Conservation (phyloP, 129 eudicot genomes). For the Dittrichia graveolens region DNA sequence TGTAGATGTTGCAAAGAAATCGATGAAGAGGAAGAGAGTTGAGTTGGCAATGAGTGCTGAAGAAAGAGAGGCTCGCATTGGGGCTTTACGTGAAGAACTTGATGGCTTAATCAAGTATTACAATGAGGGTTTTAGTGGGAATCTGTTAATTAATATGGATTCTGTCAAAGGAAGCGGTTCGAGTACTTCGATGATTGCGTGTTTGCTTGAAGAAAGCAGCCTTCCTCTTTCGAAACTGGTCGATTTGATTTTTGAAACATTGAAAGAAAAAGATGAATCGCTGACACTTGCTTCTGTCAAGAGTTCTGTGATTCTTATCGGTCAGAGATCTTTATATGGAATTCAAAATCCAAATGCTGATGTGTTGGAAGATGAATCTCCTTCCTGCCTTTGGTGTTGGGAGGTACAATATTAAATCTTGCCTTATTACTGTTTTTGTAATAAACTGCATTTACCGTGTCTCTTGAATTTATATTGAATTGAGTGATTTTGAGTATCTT, state of each 20-base stretch:
- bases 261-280: conserved; percentile 46
- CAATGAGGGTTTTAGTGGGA: conserved; percentile 34
- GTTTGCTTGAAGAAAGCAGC: conserved; percentile 76
- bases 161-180: conserved; percentile 19
- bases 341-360: conserved; percentile 64
- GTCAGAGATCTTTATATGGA: conserved; percentile 74
- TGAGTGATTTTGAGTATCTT: conserved; percentile 8
- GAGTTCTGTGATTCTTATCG: conserved; percentile 67
- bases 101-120: conserved; percentile 50
- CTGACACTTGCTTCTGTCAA: conserved; percentile 60
- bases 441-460: conserved; percentile 5
- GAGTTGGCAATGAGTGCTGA: conserved; percentile 35
- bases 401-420: conserved; percentile 52
- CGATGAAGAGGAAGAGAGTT: conserved; percentile 60
- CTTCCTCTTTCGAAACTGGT: conserved; percentile 70
- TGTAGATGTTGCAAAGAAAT: conserved; percentile 45
- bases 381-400: conserved; percentile 91
- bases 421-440: neutral
- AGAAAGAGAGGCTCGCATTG: conserved; percentile 48
- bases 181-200: conserved; percentile 52
- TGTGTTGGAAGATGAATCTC: conserved; percentile 84
- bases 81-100: conserved; percentile 48
- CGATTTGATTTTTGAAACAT: conserved; percentile 56
- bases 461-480: neutral
- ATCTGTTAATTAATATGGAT: conserved; percentile 11